Percentiles rank a stretch among this genome's conserved stretches.
phyloP scores from a whole-genome alignment of 345 rosid species.

The Diplotaxis tenuifolia region DNA sequence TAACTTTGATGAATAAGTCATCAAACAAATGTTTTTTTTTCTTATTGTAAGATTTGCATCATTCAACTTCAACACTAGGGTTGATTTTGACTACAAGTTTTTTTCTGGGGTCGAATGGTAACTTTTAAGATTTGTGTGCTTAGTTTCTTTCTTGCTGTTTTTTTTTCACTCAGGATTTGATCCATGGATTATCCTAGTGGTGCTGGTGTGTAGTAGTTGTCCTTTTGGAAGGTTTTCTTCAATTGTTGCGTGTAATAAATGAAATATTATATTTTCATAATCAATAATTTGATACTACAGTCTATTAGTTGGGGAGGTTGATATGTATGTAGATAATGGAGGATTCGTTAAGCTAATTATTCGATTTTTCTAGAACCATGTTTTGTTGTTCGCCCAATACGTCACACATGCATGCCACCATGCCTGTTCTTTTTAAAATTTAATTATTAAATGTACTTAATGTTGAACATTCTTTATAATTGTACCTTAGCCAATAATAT shows the following conservation, averaged over 20 bases:
- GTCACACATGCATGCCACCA: slow-evolving; percentile 31
- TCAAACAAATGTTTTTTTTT: background rate
- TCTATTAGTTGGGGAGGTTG: slow-evolving; percentile 32
- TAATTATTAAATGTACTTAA: background rate
- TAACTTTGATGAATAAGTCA: background rate
- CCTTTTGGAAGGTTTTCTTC: background rate
- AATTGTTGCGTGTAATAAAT: slow-evolving; percentile 14
- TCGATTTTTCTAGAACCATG: slow-evolving; percentile 22
- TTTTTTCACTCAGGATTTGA: slow-evolving; percentile 20
- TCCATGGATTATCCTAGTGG: slow-evolving; percentile 28
- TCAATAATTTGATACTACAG: background rate
- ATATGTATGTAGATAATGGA: slow-evolving; percentile 15
- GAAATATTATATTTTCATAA: background rate
- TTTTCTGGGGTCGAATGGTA: slow-evolving; percentile 29
- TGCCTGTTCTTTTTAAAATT: background rate
- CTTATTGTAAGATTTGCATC: slow-evolving; percentile 7
- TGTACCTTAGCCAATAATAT: background rate
- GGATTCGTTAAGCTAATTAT: slow-evolving; percentile 34
- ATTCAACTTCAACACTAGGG: slow-evolving; percentile 5
- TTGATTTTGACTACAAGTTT: slow-evolving; percentile 27
- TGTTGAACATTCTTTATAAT: slow-evolving; percentile 4
- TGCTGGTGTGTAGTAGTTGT: background rate
- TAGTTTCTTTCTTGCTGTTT: background rate
- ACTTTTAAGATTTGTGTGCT: slow-evolving; percentile 13
- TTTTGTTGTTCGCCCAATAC: slow-evolving; percentile 16